phyloP scores from a whole-genome alignment of 306 rosid genomes.

The Nissolia schottii region DNA sequence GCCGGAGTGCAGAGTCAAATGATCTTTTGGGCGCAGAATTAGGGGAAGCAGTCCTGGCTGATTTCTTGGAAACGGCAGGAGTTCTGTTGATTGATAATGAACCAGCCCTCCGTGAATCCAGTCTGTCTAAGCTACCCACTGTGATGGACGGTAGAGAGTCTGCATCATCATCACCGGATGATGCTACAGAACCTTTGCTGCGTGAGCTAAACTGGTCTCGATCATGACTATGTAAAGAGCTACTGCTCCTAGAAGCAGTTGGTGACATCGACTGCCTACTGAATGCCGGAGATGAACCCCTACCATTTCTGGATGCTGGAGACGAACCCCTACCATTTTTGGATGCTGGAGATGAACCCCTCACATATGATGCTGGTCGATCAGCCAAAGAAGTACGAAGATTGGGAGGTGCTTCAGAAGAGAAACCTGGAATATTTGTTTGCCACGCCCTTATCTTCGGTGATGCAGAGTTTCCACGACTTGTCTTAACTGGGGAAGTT shows the following conservation, averaged over 20 bases:
- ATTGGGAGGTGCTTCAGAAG: constrained; percentile 82
- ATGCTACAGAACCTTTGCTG: constrained; percentile 76
- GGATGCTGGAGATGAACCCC: constrained; percentile 88
- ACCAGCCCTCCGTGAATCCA: constrained; percentile 46
- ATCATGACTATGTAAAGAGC: constrained; percentile 72
- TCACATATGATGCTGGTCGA: constrained; percentile 76
- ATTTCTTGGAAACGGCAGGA: constrained; percentile 52
- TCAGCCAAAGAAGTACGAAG: constrained; percentile 81
- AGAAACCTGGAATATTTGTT: constrained; percentile 79
- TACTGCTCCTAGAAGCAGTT: constrained; percentile 69
- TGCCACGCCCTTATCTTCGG: constrained; percentile 90
- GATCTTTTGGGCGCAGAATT: constrained; percentile 71
- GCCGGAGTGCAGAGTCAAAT: constrained; percentile 68
- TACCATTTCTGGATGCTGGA: constrained; percentile 68
- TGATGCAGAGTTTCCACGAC: constrained; percentile 76
- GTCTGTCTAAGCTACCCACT: constrained; percentile 56
- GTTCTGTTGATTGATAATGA: constrained; percentile 50
- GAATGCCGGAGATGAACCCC: constrained; percentile 35
- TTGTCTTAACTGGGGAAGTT: constrained; percentile 61
- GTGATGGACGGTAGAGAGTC: constrained; percentile 70
- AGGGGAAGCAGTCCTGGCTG: constrained; percentile 50
- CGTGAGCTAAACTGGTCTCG: constrained; percentile 67
- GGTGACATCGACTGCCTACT: constrained; percentile 80
- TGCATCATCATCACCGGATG: constrained; percentile 80
- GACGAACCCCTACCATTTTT: constrained; percentile 64